A percentile compares a stretch with the other conserved stretches of the same genome.
These are phyloP conservation scores for Mrakia gelida DNA, from an alignment of 768 basidiomycete species.

Conservation along the genomic window DNA sequence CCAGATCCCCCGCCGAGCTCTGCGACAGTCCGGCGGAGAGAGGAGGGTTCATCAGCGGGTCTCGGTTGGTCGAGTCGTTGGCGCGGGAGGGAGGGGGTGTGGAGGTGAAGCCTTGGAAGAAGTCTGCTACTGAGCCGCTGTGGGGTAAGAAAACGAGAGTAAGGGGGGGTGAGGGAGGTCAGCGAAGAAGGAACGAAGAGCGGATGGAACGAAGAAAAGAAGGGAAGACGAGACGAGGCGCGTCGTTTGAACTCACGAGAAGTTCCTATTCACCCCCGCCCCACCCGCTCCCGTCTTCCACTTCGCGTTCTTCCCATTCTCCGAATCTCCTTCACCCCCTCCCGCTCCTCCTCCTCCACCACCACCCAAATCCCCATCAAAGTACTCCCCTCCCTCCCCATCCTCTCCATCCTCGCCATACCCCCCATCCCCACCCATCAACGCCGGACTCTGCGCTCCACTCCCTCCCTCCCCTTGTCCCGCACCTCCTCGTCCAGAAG, in stretches of 20 bases:
- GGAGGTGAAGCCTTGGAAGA: conserved; percentile 22
- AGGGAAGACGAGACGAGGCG: neutral
- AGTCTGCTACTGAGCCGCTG: conserved; percentile 27
- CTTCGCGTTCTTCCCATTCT: conserved; percentile 22
- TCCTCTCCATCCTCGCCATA: conserved; percentile 29
- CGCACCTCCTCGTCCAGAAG: conserved; percentile 3
- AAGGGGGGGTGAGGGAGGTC: neutral
- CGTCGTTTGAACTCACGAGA: neutral
- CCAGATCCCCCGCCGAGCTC: too few relatives aligned
- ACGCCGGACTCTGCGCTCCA: conserved; percentile 1
- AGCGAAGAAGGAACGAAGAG: too few relatives aligned
- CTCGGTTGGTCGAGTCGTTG: too few relatives aligned
- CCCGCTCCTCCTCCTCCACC: neutral
- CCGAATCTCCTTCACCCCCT: neutral
- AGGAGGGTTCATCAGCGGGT: too few relatives aligned
- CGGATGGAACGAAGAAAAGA: neutral
- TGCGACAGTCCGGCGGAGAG: too few relatives aligned
- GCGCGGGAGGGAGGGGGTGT: neutral
- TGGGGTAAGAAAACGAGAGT: neutral
- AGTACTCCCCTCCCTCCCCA: conserved; percentile 13
- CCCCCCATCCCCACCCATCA: conserved; percentile 11
- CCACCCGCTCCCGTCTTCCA: conserved; percentile 4
- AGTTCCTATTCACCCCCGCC: neutral
- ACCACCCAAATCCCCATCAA: too few relatives aligned
- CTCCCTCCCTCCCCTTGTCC: neutral